Conservation (phyloP, 192 early-diverging fungal genomes). For the Geosiphon pyriformis region DNA sequence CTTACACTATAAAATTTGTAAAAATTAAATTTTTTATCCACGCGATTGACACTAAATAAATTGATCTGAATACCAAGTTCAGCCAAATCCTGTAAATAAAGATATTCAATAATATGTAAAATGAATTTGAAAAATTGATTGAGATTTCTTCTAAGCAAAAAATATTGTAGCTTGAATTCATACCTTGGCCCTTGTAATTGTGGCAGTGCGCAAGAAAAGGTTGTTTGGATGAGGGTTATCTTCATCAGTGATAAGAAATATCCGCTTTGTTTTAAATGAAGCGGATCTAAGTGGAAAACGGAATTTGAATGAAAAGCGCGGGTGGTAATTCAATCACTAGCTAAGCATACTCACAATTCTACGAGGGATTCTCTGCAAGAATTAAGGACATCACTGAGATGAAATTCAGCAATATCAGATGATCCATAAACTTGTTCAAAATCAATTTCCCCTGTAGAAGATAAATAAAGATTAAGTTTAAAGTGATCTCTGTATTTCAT, state of each 20-base stretch:
- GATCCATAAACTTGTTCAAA: slow-evolving; percentile 47
- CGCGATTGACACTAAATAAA: slow-evolving; percentile 54
- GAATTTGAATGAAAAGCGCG: neutral
- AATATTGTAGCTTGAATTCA: neutral
- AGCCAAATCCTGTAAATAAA: slow-evolving; percentile 44
- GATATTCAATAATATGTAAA: neutral
- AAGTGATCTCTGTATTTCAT: too few species aligned
- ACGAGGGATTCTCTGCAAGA: slow-evolving; percentile 13
- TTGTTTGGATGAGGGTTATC: slow-evolving; percentile 57
- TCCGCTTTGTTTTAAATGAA: slow-evolving; percentile 49
- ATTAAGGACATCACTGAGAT: slow-evolving; percentile 62
- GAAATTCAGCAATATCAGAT: slow-evolving; percentile 44
- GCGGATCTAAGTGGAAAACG: slow-evolving; percentile 30
- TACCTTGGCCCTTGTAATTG: slow-evolving; percentile 52
- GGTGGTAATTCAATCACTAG: neutral
- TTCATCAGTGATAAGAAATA: slow-evolving; percentile 70
- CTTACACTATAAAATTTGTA: slow-evolving; percentile 56
- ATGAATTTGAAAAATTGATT: neutral
- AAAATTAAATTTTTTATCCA: slow-evolving; percentile 46
- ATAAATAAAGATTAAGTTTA: too few species aligned
- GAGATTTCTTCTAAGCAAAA: too few species aligned
- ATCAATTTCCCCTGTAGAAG: slow-evolving; percentile 8
- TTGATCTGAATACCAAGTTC: slow-evolving; percentile 56
- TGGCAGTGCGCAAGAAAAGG: slow-evolving; percentile 40
- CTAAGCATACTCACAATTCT: slow-evolving; percentile 3